Evolutionary conservation across 2,329 filamentous ascomycete genomes (phyloP), one percentile per base, ranked within the genome.

Genomic region (Cladosporium sp.): DNA sequence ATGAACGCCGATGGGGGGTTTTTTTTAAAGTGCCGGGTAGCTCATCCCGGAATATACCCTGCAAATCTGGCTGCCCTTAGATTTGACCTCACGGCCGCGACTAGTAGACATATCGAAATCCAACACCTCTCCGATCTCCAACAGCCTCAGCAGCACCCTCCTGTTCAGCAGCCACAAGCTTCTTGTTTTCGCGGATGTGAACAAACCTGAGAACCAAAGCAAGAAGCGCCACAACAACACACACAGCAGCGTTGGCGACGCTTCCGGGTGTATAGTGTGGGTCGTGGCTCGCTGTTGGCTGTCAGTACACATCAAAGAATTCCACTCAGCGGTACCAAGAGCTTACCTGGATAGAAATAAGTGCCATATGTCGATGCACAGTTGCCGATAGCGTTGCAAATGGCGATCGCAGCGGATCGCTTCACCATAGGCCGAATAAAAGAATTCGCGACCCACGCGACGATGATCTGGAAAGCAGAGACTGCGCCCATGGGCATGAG

Each of bases 261-360:
- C 77, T 77, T 1, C 76, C 78, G 8, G 78, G 72, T 6, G 78
- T 70, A 65, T 80, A 81, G 28, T 73, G 73, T 1, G 79, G 79
- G 1, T 72, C 76, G 1, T 75, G 75, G 2, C 72, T 67, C 2
- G 60, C 58, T 59, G 56, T 31, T 2, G 72, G 72, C 60, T 75
- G 76, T 73, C 76, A 74, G 28, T 50, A 33, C 8, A 35, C 12
- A 26, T 10, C 1, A 16, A 18, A 2, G 8, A 2, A 2, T 4
- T 26, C 14, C 31, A n/a, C 14, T 16, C 0, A 10, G 72, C 26
- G 10, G 73, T 71, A 61, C 74, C 73, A 53, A 80, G 8, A n/a
- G 7, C 56, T 31, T 46, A 59, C 56, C 23, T 16, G 59, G 59
- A 52, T 62, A 62, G 26, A 64, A 56, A 59, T 74, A 77, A 8